A percentile compares a stretch with the other conserved stretches of the same genome.
These are phyloP conservation scores for Solanum hybrid DNA, from an alignment of 305 asterid species.

Conservation along the genomic window DNA sequence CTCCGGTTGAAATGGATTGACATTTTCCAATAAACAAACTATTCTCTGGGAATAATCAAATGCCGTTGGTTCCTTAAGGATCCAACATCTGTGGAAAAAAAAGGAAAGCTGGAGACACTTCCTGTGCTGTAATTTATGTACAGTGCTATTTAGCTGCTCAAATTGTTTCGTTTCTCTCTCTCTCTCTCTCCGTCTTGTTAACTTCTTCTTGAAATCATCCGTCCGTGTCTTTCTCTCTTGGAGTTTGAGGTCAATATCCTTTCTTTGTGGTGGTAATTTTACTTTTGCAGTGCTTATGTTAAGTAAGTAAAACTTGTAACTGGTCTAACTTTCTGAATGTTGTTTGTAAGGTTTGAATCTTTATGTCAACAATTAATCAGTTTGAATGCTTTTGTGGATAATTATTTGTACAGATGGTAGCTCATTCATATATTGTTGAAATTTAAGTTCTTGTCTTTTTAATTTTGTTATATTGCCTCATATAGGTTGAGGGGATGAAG, in stretches of 20 bases:
- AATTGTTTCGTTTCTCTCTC: not conserved
- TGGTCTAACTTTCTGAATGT: slow-evolving; percentile 1
- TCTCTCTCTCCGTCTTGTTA: not conserved
- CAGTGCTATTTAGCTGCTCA: slow-evolving; percentile 12
- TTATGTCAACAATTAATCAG: not conserved
- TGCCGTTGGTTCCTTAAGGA: not conserved
- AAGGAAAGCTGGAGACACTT: slow-evolving; percentile 7
- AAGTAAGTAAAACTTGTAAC: not conserved
- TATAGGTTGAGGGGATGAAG: not conserved
- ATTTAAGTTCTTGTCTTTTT: not conserved
- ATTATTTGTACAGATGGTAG: slow-evolving; percentile 1
- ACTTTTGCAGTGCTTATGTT: not conserved
- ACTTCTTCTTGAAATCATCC: not conserved
- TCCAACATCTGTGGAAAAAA: not conserved
- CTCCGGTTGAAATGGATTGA: not conserved
- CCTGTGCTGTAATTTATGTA: slow-evolving; percentile 16
- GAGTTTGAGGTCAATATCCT: not conserved
- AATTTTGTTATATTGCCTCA: not conserved
- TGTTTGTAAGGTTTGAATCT: not conserved
- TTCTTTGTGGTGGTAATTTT: not conserved
- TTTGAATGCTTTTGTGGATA: not conserved
- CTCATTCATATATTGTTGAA: not conserved
- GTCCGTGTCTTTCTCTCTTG: not conserved
- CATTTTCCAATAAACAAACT: not conserved
- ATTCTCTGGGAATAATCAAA: not conserved